Evolutionary conservation across 2,329 filamentous ascomycete species (phyloP), one percentile per base, ranked within the genome.

Genomic region (Aureobasidium sp.): DNA sequence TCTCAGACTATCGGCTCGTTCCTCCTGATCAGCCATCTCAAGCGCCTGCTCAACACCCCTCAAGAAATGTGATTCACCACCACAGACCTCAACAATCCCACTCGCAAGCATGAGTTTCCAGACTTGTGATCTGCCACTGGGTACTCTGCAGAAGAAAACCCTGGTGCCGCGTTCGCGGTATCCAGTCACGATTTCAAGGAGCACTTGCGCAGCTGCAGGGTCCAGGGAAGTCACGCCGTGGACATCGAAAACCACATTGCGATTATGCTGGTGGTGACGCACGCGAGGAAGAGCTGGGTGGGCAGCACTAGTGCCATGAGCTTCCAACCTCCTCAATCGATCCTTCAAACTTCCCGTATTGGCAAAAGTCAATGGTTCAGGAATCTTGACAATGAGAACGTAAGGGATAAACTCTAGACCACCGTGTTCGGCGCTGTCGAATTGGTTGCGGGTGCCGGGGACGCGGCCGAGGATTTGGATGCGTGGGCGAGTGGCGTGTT

Each of bases 401-500:
- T 93, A 90, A 66, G 97, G 92, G 59, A 97, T 83, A 68, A 96
- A 92, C 72, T 97, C 93, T 3, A 97, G 80, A 16, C 59, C 62
- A 15, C 89, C 83, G 0, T 87, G 69, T 68, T 87, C 92, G 1
- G 92, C 91, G 68, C 95, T 96, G 66, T 93, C 90, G 69, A 96
- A 97, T 5, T 85, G 85, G 66, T 88, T 84, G 0, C 74, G 74
- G 0, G 90, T 95, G 11, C 89, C 90, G 0, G 89, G 89, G 1
- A 96, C 86, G 61, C 93, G 90, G 37, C 94, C 94, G 0, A 99
- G 80, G 71, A 99, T 99, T 74, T 97, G 92, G 65, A 99, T 99
- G 36, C 94, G 88, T 7, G 94, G 91, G 15, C 93, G 86, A 0
- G 94, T 97, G 48, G 89, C 86, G 76, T 97, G 92, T 62, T 88